Base-by-base conservation (phyloP, 2,329 filamentous ascomycete species). In the Hypoxylon sp. region DNA sequence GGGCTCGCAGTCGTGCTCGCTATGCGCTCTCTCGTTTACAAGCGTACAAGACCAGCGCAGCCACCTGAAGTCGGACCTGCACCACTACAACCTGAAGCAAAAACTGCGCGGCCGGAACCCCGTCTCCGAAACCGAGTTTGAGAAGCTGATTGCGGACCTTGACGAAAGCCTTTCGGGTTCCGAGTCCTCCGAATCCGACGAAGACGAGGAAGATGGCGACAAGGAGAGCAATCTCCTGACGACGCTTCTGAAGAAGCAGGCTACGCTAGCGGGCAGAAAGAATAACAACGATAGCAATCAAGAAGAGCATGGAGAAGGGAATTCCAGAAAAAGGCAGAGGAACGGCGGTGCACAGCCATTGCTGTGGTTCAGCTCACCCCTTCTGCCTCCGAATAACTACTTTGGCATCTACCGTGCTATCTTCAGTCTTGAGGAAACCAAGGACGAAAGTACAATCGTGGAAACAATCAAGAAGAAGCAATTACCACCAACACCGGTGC, bases 101-200 rank as follows among this genome's bases (percentile, higher is more conserved):
- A 97, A 93, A 83, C 83, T 97, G 63, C 90, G 93, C 51, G 93
- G 93, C 0, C 85, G 86, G 64, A 86, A 86, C 9, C 81, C 92
- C 0, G 91, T 98, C 1, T 88, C 89, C 1, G 96, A 99, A 77
- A 79, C 78, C 6, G 94, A 97, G 35, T 99, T 99, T 73, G 93
- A 96, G 78, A 93, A 91, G 77, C 85, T 98, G 5, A 86, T 98
- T 6, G 93, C 90, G 37, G 89, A 96, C 66, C 84, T 99, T 35
- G 93, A 98, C 74, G 95, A 99, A 83, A 96, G 92, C 75, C 86
- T 97, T 66, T 98, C 96, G 1, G 96, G 97, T 13, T 97, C 94
- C 1, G 91, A 94, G 58, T 90, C 89, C 0, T 88, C 89, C 1
- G 90, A 91, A 57, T 89, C 87, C 0, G 92, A 94, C 6, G 89